Conservation (phyloP, 1,284 basidiomycete genomes). For the Trametes versicolor region DNA sequence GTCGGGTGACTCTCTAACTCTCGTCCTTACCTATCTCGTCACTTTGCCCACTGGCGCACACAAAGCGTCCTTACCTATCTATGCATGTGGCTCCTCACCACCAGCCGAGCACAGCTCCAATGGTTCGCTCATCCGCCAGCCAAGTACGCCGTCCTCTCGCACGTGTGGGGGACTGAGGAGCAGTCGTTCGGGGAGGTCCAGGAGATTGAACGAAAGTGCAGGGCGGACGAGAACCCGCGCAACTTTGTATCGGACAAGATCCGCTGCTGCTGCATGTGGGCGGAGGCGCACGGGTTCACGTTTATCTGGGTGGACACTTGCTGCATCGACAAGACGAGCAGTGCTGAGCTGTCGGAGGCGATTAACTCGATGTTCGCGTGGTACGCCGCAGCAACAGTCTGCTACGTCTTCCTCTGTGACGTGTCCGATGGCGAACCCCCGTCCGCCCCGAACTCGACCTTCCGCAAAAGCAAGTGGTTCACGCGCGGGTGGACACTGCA, state of each 20-base stretch:
- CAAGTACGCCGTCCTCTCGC: constrained; percentile 11
- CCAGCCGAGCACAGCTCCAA: constrained; percentile 3
- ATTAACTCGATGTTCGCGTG: constrained; percentile 9
- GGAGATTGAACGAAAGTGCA: not conserved
- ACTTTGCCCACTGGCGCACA: no score
- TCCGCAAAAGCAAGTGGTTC: constrained; percentile 9
- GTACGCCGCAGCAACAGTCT: constrained; percentile 8
- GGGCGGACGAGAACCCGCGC: constrained; percentile 1
- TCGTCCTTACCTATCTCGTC: no score
- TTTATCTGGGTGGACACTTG: constrained; percentile 13
- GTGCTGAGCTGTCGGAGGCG: no score
- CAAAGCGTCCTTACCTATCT: no score
- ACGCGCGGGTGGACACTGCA: not conserved
- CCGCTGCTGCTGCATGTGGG: constrained; percentile 7
- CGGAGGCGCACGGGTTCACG: constrained; percentile 11
- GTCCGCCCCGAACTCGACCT: not conserved
- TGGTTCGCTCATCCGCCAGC: not conserved
- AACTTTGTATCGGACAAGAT: constrained; percentile 9
- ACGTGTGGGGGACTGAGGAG: constrained; percentile 3
- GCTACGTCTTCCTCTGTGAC: constrained; percentile 10
- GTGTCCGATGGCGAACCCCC: constrained; percentile 5
- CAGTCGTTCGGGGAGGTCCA: constrained; percentile 1
- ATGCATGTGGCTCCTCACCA: constrained; percentile 13
- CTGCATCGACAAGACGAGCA: not conserved
- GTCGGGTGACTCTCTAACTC: no score